phyloP scores from a whole-genome alignment of 306 rosid species.

The Medicago lupulina region DNA sequence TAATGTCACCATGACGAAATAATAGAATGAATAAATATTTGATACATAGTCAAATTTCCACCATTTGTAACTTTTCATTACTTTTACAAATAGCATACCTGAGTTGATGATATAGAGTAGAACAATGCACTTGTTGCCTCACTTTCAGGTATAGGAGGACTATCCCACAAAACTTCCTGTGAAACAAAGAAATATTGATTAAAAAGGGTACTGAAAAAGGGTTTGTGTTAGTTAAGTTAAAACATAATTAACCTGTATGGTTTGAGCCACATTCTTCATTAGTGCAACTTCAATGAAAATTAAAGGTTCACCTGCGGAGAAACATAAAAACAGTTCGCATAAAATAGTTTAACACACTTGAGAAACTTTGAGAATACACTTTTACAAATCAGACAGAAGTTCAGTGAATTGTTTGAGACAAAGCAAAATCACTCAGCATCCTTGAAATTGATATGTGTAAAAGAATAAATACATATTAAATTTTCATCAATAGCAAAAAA shows the following conservation, averaged over 20 bases:
- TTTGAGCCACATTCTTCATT: constrained; percentile 73
- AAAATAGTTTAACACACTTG: constrained; percentile 30
- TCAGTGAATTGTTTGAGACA: constrained; percentile 20
- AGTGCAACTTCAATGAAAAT: constrained; percentile 96
- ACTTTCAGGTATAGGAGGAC: constrained; percentile 80
- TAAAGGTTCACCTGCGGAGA: constrained; percentile 73
- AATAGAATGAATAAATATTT: constrained; percentile 7
- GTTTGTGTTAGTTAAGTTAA: constrained; percentile 16
- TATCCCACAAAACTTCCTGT: constrained; percentile 96
- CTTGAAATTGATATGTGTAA: constrained; percentile 9
- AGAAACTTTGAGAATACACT: constrained; percentile 26
- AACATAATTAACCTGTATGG: constrained; percentile 68
- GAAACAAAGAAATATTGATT: constrained; percentile 26
- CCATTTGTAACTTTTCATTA: constrained; percentile 29
- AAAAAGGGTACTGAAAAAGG: constrained; percentile 21
- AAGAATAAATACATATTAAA: constrained; percentile 26
- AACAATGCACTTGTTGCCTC: constrained; percentile 93
- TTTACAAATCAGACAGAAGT: constrained; percentile 31
- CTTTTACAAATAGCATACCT: constrained; percentile 55
- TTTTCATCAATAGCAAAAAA: constrained; percentile 25
- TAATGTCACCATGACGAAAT: constrained; percentile 26
- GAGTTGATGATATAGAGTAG: constrained; percentile 96
- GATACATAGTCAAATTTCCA: constrained; percentile 21
- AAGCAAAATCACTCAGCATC: constrained; percentile 27
- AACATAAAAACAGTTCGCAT: constrained; percentile 14